Evolutionary conservation across 768 basidiomycete species (phyloP).

Genomic region (Rhodotorula taiwanensis): DNA sequence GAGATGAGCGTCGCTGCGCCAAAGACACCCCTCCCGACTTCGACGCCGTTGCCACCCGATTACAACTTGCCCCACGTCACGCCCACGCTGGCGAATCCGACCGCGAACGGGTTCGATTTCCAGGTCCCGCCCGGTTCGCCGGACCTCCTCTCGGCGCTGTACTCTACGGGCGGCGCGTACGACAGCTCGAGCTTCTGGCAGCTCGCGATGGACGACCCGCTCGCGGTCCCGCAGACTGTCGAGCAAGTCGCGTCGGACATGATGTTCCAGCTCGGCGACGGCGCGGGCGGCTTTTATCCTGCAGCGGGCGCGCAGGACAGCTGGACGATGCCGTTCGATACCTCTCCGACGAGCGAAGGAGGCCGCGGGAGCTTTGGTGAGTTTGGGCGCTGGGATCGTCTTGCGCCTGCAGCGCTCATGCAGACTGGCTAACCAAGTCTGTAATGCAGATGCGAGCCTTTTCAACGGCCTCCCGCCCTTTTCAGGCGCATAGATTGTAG

Average conservation of each 20-base stretch:
- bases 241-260: neutral
- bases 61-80: neutral
- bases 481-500: too few relatives aligned
- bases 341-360: too few relatives aligned
- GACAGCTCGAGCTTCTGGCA: neutral
- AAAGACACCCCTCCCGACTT: neutral
- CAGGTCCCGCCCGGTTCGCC: too few relatives aligned
- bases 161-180: neutral
- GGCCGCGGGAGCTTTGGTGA: too few relatives aligned
- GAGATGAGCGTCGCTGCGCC: too few relatives aligned
- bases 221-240: slow-evolving; percentile 1
- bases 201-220: slow-evolving; percentile 4
- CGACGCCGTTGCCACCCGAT: too few relatives aligned
- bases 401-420: too few relatives aligned
- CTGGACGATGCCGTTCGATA: too few relatives aligned
- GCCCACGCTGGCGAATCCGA: neutral
- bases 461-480: neutral
- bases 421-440: neutral
- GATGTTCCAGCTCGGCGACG: neutral
- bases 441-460: neutral
- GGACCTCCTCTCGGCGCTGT: neutral
- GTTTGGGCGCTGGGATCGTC: neutral
- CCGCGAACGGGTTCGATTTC: neutral
- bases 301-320: too few relatives aligned
- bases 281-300: too few relatives aligned